These are phyloP conservation scores for Colletotrichum sp. DNA, from an alignment of 2,329 filamentous ascomycete species.

Conservation along the genomic window DNA sequence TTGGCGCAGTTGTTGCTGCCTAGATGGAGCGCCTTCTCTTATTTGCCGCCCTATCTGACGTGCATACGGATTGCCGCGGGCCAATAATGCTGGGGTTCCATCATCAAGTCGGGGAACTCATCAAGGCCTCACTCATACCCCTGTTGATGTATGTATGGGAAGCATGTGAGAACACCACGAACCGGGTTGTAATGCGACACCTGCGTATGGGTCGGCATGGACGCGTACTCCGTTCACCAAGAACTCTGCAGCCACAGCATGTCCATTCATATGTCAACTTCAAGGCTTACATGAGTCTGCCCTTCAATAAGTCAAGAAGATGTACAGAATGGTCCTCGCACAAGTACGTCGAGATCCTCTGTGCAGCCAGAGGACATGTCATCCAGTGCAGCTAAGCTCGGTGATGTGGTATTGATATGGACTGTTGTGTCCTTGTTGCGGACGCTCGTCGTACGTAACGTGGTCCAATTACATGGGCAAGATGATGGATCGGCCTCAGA, in stretches of 20 bases:
- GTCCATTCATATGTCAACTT: accelerated
- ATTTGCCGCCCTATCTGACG: not conserved
- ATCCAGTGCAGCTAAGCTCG: accelerated
- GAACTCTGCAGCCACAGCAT: accelerated
- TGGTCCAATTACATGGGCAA: not conserved
- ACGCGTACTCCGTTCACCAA: accelerated
- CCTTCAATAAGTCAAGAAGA: not conserved
- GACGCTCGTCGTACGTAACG: not conserved
- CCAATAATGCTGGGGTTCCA: not conserved
- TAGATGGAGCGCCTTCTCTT: not conserved
- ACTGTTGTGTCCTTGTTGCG: not conserved
- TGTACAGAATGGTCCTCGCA: accelerated
- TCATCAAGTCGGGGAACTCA: not conserved
- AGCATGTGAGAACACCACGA: not conserved
- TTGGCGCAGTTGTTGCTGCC: not conserved
- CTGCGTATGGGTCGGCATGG: not conserved
- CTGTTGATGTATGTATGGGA: not conserved
- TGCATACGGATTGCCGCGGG: not conserved
- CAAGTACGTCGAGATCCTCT: not conserved
- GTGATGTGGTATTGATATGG: not conserved
- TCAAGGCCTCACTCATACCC: not conserved
- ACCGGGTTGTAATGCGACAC: not conserved
- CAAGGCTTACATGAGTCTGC: not conserved
- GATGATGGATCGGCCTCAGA: not conserved
- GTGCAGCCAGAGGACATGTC: not conserved